A percentile compares a stretch with the other conserved stretches of the same genome.
Conservation (phyloP, 176 grass and related monocot genomes). For the Zoysia pacifica region DNA sequence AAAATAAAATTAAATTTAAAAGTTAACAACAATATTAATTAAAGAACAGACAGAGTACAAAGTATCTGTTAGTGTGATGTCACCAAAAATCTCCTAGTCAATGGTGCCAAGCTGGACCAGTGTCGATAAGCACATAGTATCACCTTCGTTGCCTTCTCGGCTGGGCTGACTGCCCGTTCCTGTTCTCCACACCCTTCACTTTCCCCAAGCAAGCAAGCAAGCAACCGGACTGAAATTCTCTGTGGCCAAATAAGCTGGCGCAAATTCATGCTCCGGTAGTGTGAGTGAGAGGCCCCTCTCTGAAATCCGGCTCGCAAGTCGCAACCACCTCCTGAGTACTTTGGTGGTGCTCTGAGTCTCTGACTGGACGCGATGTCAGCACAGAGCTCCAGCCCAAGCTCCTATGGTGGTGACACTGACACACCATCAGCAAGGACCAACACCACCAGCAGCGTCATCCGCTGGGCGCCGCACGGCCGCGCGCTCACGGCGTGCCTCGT, state of each 20-base stretch:
- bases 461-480: conserved; percentile 27
- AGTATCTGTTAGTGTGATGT: neutral
- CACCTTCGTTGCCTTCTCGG: no score
- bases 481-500: conserved; percentile 43
- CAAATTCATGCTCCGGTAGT: neutral
- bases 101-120: neutral
- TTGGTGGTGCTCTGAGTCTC: neutral
- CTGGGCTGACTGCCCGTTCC: neutral
- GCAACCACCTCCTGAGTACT: neutral
- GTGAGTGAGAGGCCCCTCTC: neutral
- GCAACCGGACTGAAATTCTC: neutral
- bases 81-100: neutral
- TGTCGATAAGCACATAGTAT: neutral
- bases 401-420: conserved; percentile 4
- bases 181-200: neutral
- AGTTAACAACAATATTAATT: no score
- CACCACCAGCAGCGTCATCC: neutral
- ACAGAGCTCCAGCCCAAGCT: conserved; percentile 22
- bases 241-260: neutral
- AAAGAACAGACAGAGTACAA: no score
- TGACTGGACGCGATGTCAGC: conserved; percentile 19
- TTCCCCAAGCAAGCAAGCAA: neutral
- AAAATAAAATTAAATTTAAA: no score
- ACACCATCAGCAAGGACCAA: neutral
- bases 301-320: neutral